A percentile compares a stretch with the other conserved stretches of the same genome.
Evolutionary conservation across 2,329 filamentous ascomycete species (phyloP).

Genomic region (Aspergillus sclerotialis): DNA sequence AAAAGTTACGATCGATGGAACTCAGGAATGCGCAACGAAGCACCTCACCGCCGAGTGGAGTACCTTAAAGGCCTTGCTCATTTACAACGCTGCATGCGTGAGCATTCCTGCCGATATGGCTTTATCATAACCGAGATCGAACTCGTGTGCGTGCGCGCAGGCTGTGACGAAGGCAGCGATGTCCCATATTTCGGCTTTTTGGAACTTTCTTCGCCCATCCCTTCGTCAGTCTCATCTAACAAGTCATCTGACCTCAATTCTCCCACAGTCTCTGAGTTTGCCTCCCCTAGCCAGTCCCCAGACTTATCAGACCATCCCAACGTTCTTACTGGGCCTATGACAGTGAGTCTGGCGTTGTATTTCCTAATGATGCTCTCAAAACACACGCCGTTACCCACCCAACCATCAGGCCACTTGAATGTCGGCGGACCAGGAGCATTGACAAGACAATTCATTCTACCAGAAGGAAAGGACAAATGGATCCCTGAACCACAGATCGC

Average conservation of each 20-base stretch:
- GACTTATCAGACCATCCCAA: constrained; percentile 4
- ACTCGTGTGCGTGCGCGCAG: constrained; percentile 80
- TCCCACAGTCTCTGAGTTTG: constrained; percentile 18
- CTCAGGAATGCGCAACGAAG: constrained; percentile 82
- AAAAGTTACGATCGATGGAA: constrained; percentile 93
- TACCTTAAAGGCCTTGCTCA: constrained; percentile 83
- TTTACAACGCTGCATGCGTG: constrained; percentile 85
- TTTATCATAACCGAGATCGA: constrained; percentile 97
- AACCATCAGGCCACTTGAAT: constrained; percentile 52
- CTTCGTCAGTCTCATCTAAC: constrained; percentile 40
- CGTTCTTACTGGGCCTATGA: constrained; percentile 37
- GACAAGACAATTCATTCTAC: constrained; percentile 48
- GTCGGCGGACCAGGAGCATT: constrained; percentile 53
- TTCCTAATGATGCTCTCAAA: constrained; percentile 61
- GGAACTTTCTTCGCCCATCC: constrained; percentile 59
- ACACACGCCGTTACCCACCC: constrained; percentile 51
- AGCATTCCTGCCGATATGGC: constrained; percentile 86
- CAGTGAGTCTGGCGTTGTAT: constrained; percentile 54
- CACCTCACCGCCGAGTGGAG: constrained; percentile 75
- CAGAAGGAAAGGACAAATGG: constrained; percentile 52
- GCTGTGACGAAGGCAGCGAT: constrained; percentile 49
- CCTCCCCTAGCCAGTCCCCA: constrained; percentile 14
- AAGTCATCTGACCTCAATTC: constrained; percentile 24
- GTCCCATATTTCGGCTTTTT: constrained; percentile 84
- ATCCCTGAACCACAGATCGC: constrained; percentile 54